Evolutionary conservation across 768 basidiomycete genomes (phyloP).

Genomic region (Amanita fuliginea): DNA sequence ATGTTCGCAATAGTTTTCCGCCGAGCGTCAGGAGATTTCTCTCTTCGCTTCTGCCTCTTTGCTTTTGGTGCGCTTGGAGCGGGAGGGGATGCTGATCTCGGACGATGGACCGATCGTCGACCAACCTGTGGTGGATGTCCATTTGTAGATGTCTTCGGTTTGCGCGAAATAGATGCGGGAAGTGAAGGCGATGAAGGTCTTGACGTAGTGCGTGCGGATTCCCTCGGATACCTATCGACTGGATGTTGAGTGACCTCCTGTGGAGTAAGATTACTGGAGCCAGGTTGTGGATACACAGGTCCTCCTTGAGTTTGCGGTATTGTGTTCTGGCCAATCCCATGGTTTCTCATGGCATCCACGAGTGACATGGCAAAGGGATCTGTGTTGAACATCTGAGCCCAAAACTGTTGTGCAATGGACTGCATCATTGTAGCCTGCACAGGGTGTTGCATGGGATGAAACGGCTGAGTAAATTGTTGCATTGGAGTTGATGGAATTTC

Average conservation of each 20-base stretch:
- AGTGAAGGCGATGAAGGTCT: neutral
- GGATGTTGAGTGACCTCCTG: neutral
- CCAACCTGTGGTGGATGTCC: neutral
- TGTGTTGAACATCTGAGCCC: constrained; percentile 6
- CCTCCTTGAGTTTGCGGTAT: neutral
- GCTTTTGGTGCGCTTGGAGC: constrained; percentile 3
- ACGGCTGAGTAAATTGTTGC: neutral
- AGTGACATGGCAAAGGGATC: constrained; percentile 6
- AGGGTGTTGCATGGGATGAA: neutral
- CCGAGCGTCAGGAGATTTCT: constrained; percentile 5
- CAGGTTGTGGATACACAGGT: neutral
- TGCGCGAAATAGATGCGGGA: neutral
- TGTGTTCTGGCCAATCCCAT: constrained; percentile 1
- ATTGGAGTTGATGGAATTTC: neutral
- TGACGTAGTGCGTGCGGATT: neutral
- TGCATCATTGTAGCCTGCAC: neutral
- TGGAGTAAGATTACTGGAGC: neutral
- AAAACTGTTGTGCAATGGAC: neutral
- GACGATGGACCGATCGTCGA: neutral
- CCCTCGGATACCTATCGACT: neutral
- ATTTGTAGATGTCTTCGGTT: neutral
- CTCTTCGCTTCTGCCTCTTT: constrained; percentile 3
- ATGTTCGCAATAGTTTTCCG: constrained; percentile 1
- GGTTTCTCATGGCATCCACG: constrained; percentile 8
- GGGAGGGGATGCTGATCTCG: constrained; percentile 1